Base-by-base conservation (phyloP, 805 yeast genomes). In the Maudiozyma turicensis region DNA sequence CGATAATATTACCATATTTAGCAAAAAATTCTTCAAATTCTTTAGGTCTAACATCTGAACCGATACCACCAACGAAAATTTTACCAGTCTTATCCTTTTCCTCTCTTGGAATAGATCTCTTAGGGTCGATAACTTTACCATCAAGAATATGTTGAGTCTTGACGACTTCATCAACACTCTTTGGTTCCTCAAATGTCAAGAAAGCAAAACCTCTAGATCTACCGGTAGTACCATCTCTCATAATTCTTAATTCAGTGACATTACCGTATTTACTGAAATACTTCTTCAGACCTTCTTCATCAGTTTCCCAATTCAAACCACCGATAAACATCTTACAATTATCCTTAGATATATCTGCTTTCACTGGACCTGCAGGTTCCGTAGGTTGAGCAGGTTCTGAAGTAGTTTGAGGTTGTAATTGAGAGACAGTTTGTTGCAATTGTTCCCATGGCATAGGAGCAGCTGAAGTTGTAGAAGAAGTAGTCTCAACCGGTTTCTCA, bases 261-360 rank as follows among this genome's bases (percentile, higher is more conserved):
- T 85, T 91, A 58, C 99, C 99, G 64, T 78, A 91, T 66, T 90
- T 84, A 46, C 82, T 73, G 65, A 91, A 91, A 67, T 91, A 91
- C 48, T 81, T 82, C 56, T 76, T 80, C 68, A 91, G 71, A 33
- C 84, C 80, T 54, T 89, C 95, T 62, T 93, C 98, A 8, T 91
- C 83, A 11, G 99, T 91, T 63, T 91, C 98, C 98, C 98, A 91
- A 63, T 91, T 93, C 59, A 91, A 78, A 47, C 99, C 99, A 54
- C 99, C 99, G 66, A 88, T 80, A 61, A 89, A 89, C 95, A 89
- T 87, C 64, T 89, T 89, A 50, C 95, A 95, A 54, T 81, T 82
- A 60, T 86, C 96, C 56, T 81, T 78, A 52, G 78, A 68, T 53
- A 79, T 65, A 66, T 80, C 78, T 13, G 78, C 80, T 53, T 70